A percentile compares a stretch with the other conserved stretches of the same genome.
Conservation (phyloP, 2,329 filamentous ascomycete genomes). For the Didymella keratinophila region DNA sequence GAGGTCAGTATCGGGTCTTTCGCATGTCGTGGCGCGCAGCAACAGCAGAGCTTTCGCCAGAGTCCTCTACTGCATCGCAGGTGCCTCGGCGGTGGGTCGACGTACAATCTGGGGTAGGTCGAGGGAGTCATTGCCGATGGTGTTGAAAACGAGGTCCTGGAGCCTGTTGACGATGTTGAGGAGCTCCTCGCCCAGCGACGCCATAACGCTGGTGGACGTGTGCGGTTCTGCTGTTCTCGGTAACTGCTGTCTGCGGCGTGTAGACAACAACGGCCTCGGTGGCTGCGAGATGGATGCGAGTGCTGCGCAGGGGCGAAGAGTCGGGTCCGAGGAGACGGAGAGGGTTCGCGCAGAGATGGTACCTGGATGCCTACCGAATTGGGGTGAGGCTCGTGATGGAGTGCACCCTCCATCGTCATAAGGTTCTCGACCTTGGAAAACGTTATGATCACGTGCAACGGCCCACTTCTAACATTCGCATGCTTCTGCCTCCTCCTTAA, state of each 20-base stretch:
- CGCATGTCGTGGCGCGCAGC: constrained; percentile 7
- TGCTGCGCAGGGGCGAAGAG: constrained; percentile 19
- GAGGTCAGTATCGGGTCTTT: constrained; percentile 26
- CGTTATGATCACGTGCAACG: constrained; percentile 11
- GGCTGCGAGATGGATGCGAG: constrained; percentile 14
- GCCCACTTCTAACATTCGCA: constrained; percentile 11
- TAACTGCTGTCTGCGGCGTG: constrained; percentile 21
- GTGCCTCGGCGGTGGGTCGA: constrained; percentile 56
- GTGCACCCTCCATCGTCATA: constrained; percentile 36
- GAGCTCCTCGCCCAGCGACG: constrained; percentile 93
- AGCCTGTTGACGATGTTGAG: constrained; percentile 96
- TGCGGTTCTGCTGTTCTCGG: constrained; percentile 28
- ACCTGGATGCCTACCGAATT: constrained; percentile 23
- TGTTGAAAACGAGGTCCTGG: constrained; percentile 99
- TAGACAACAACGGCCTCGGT: constrained; percentile 34
- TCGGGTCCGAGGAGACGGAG: constrained; percentile 16
- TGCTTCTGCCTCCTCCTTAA: constrained; percentile 31
- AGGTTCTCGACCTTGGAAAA: constrained; percentile 9
- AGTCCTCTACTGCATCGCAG: constrained; percentile 22
- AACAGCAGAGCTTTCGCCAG: constrained; percentile 14
- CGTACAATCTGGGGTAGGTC: constrained; percentile 98
- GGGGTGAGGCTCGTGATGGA: constrained; percentile 36
- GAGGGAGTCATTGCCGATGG: constrained; percentile 97
- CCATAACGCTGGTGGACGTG: constrained; percentile 66
- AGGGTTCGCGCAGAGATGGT: constrained; percentile 10